Evolutionary conservation across 108 stramenopile genomes (phyloP), one percentile per base, ranked within the genome.

Genomic region (Tribonema minus): DNA sequence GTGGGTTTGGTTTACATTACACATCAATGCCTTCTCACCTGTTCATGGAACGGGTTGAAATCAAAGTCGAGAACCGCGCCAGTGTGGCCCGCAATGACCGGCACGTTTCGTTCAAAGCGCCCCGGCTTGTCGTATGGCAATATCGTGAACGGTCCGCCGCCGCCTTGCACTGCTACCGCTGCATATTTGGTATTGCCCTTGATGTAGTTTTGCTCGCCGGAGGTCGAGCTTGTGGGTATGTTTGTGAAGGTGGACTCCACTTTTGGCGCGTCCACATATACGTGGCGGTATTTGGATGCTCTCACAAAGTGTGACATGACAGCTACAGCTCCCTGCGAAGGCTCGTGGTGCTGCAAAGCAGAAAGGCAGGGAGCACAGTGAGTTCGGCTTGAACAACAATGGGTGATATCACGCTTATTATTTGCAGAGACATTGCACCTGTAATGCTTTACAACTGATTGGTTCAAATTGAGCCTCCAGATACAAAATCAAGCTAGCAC

Each of bases 181-280:
- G 95, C 95, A 88, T 92, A 99, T 89, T 96, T 95, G 29, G 95
- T 88, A 64, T 96, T 97, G 29, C 93, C 98, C 84, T 99, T 99
- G 90, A 97, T 96, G 90, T 97, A 97, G 61, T 93, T 94, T 76
- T 97, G 96, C 68, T 98, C 98, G 59, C 98, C 96, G 40, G 94
- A 94, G 1, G 92, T 91, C n/a, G 96, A n/a, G n/a, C n/a, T n/a
- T n/a, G n/a, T n/a, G n/a, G n/a, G n/a, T n/a, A n/a, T n/a, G n/a
- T n/a, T n/a, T n/a, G n/a, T n/a, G n/a, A n/a, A n/a, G n/a, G n/a
- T n/a, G n/a, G n/a, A n/a, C n/a, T n/a, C n/a, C n/a, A n/a, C n/a
- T 59, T 72, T 72, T 4, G 85, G 83, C 20, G 82, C 29, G 46
- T 89, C 86, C 25, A 76, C 76, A 63, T 76, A 89, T n/a, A 89